These are phyloP conservation scores for Hibiscus tridactylites DNA, from an alignment of 345 rosid species.

Conservation along the genomic window DNA sequence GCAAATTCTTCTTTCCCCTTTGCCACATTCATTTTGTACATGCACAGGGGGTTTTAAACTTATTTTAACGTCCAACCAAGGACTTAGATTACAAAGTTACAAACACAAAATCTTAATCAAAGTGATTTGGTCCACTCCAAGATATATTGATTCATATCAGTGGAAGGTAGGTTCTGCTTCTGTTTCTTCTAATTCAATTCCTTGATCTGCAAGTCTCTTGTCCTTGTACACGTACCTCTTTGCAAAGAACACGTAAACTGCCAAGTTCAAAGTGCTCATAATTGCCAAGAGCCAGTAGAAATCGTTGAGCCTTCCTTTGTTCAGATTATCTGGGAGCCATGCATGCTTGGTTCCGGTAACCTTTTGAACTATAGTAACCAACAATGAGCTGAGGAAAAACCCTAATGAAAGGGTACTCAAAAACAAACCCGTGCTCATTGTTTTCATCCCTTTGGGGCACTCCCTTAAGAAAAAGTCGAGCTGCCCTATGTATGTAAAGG, in stretches of 20 bases:
- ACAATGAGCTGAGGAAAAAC: conserved; percentile 65
- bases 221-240: conserved; percentile 94
- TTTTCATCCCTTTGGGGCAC: conserved; percentile 98
- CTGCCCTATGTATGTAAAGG: conserved; percentile 78
- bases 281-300: conserved; percentile 84
- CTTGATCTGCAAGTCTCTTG: conserved; percentile 59
- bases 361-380: conserved; percentile 69
- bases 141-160: background rate
- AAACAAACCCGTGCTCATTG: conserved; percentile 88
- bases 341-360: conserved; percentile 41
- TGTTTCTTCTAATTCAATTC: conserved; percentile 59
- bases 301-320: conserved; percentile 64
- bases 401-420: conserved; percentile 84
- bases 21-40: conserved; percentile 6
- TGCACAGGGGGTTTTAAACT: background rate
- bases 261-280: conserved; percentile 52
- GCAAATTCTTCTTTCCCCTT: background rate
- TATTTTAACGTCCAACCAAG: background rate
- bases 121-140: background rate
- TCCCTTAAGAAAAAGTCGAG: conserved; percentile 88
- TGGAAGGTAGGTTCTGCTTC: conserved; percentile 40
- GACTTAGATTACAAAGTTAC: conserved; percentile 1
- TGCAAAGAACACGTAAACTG: conserved; percentile 47
- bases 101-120: conserved; percentile 2
- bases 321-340: conserved; percentile 82